Evolutionary conservation across 495 filamentous ascomycete species (phyloP), one percentile per base, ranked within the genome.

Genomic region (Rhizodiscina lignyota): DNA sequence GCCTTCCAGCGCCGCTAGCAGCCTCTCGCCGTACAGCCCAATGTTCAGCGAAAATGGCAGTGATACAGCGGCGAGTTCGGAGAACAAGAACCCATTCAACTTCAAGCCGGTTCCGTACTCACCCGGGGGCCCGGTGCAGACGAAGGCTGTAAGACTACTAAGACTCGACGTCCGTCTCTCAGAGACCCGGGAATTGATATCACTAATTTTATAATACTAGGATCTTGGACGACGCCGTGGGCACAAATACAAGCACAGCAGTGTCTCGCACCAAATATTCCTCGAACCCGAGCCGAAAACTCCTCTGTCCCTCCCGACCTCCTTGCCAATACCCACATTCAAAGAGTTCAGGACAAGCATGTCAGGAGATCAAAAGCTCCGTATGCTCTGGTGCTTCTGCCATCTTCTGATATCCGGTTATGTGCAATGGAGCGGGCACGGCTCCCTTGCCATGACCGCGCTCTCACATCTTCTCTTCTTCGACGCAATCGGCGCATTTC

Each of bases 161-260:
- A n/a, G n/a, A n/a, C n/a, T n/a, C n/a, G n/a, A n/a, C n/a, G n/a
- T n/a, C n/a, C n/a, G n/a, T n/a, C n/a, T n/a, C n/a, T n/a, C n/a
- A n/a, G n/a, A n/a, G n/a, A n/a, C n/a, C n/a, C n/a, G n/a, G n/a
- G n/a, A n/a, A n/a, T n/a, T n/a, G n/a, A n/a, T n/a, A n/a, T n/a
- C n/a, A 13, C 24, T 27, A 27, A 27, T 13, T 13, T 8, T 27
- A 27, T 51, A 30, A 36, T 23, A 15, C 17, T 15, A 38, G 38
- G 77, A 73, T 41, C 71, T 94, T 47, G 89, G 87, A 43, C 84
- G 93, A 55, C 74, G 89, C 37, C 78, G 86, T 36, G 89, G 89
- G 20, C 89, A 97, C 62, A 85, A 89, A 51, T 97, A 96, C 68
- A 93, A 94, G 44, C 89, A 96, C 62, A 87, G 80, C 52, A 89